Evolutionary conservation across 1,284 basidiomycete species (phyloP).

Genomic region (Cutaneotrichosporon cutaneum): DNA sequence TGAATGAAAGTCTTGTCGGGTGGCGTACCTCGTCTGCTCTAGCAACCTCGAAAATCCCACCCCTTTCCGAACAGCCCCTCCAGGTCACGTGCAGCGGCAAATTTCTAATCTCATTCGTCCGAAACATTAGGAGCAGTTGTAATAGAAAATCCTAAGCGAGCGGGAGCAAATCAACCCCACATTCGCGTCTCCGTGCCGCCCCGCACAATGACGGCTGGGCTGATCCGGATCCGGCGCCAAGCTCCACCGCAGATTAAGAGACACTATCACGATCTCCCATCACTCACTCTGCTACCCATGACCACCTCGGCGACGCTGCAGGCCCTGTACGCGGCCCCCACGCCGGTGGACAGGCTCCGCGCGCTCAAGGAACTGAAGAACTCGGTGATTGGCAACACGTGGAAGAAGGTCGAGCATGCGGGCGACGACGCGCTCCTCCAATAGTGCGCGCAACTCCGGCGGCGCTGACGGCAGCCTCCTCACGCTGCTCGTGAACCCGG

Average conservation of each 20-base stretch:
- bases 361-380: conserved; percentile 52
- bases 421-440: conserved; percentile 38
- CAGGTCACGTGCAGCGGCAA: conserved; percentile 1
- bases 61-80: not conserved
- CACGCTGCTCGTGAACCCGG: conserved; percentile 22
- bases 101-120: conserved; percentile 1
- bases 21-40: not conserved
- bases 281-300: conserved; percentile 10
- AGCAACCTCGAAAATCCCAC: conserved; percentile 4
- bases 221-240: not conserved
- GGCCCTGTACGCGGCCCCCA: conserved; percentile 14
- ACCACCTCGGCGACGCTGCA: conserved; percentile 19
- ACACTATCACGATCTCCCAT: not conserved
- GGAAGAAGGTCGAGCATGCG: conserved; percentile 50
- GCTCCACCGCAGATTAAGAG: not conserved
- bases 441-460: conserved; percentile 31
- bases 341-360: conserved; percentile 27
- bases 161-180: not conserved
- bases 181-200: not conserved
- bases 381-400: conserved; percentile 51
- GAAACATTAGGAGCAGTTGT: not conserved
- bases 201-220: not conserved
- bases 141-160: not conserved
- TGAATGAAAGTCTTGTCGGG: not conserved
- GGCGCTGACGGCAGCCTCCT: conserved; percentile 23